Conservation (phyloP, 345 rosid genomes). For the Clarkia xantiana region DNA sequence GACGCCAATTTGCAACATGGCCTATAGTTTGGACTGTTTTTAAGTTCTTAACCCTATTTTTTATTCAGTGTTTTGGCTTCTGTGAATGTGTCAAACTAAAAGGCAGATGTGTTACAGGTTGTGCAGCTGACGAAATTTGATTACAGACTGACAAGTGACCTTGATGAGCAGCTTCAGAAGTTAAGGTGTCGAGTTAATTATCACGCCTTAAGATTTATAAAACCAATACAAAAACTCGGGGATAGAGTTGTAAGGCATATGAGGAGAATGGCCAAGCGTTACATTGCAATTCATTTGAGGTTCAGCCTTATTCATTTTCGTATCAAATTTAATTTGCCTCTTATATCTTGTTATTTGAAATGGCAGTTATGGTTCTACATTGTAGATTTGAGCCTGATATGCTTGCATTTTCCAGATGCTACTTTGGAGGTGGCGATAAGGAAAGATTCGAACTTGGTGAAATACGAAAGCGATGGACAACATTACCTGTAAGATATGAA, state of each 20-base stretch:
- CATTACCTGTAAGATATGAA: slow-evolving; percentile 70
- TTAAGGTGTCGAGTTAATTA: slow-evolving; percentile 90
- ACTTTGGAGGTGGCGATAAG: slow-evolving; percentile 98
- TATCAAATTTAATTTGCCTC: background rate
- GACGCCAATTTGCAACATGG: no score
- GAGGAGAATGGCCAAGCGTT: slow-evolving; percentile 66
- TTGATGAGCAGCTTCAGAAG: slow-evolving; percentile 79
- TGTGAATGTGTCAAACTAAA: no score
- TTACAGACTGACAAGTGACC: slow-evolving; percentile 78
- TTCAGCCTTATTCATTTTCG: slow-evolving; percentile 7
- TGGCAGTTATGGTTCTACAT: background rate
- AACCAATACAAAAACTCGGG: slow-evolving; percentile 68
- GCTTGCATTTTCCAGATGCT: slow-evolving; percentile 99
- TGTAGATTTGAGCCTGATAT: slow-evolving; percentile 97
- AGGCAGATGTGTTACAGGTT: slow-evolving; percentile 87
- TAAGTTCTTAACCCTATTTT: no score
- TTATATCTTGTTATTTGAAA: background rate
- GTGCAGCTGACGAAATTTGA: slow-evolving; percentile 96
- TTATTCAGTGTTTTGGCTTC: no score
- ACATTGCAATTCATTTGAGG: slow-evolving; percentile 91
- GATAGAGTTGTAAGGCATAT: slow-evolving; percentile 59
- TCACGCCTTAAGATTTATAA: slow-evolving; percentile 80
- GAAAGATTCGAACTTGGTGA: slow-evolving; percentile 76
- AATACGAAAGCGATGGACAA: slow-evolving; percentile 93
- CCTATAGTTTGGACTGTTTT: no score